phyloP scores from a whole-genome alignment of 1,284 basidiomycete species.

The Ustilago curta region DNA sequence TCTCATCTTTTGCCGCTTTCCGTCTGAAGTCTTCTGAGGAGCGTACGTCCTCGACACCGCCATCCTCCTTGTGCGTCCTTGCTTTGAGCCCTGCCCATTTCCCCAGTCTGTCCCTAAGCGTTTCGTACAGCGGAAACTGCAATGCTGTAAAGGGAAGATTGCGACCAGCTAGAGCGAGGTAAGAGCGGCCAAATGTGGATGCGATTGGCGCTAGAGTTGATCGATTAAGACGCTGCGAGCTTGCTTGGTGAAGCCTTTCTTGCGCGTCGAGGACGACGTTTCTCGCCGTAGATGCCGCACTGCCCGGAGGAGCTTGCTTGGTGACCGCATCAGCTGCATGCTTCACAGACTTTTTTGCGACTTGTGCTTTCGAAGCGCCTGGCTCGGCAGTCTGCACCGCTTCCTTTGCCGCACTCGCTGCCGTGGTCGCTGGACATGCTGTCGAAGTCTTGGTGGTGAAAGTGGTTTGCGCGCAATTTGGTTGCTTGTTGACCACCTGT shows the following conservation, averaged over 20 bases:
- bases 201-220: conserved; percentile 22
- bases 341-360: conserved; percentile 31
- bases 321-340: conserved; percentile 39
- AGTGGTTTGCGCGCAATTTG: not conserved
- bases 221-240: conserved; percentile 5
- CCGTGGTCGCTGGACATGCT: conserved; percentile 22
- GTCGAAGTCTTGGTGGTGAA: conserved; percentile 1
- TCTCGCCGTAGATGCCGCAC: conserved; percentile 41
- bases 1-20: conserved; percentile 24
- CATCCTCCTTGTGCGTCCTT: conserved; percentile 45
- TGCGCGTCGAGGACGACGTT: conserved; percentile 35
- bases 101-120: conserved; percentile 39
- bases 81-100: conserved; percentile 45
- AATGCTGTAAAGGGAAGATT: conserved; percentile 65
- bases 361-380: conserved; percentile 12
- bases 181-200: conserved; percentile 47
- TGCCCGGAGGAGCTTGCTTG: conserved; percentile 35
- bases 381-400: conserved; percentile 14
- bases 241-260: conserved; percentile 21
- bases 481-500: conserved; percentile 57
- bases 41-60: conserved; percentile 46
- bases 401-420: conserved; percentile 30
- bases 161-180: conserved; percentile 57
- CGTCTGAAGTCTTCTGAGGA: conserved; percentile 27
- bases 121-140: conserved; percentile 65